These are phyloP conservation scores for Rhizophagus clarus DNA, from an alignment of 192 early-diverging fungal species.

Conservation along the genomic window DNA sequence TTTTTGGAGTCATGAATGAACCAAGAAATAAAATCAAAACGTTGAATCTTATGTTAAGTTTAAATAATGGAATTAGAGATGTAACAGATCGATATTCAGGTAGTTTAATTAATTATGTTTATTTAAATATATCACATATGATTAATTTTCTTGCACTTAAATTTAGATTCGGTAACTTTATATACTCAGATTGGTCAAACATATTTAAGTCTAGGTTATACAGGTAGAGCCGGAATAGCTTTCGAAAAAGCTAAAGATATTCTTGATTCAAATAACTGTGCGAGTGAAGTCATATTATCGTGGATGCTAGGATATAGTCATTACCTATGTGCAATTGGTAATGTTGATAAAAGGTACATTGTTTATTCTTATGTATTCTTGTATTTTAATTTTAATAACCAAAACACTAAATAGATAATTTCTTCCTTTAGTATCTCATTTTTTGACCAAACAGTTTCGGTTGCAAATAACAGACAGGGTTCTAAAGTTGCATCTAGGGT, in stretches of 20 bases:
- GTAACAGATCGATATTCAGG: slow-evolving; percentile 37
- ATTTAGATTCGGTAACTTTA: slow-evolving; percentile 48
- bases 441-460: slow-evolving; percentile 1
- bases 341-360: slow-evolving; percentile 50
- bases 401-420: background rate
- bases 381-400: background rate
- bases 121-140: background rate
- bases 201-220: slow-evolving; percentile 71
- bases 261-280: slow-evolving; percentile 25
- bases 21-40: slow-evolving; percentile 55
- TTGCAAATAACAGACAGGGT: background rate
- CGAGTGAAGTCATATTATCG: slow-evolving; percentile 35
- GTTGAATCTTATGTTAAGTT: slow-evolving; percentile 54
- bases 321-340: slow-evolving; percentile 62
- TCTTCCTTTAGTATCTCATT: background rate
- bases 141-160: background rate
- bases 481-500: background rate
- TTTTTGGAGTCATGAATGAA: slow-evolving; percentile 60
- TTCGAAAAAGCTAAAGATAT: slow-evolving; percentile 52
- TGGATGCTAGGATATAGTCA: slow-evolving; percentile 60
- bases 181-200: slow-evolving; percentile 54
- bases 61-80: slow-evolving; percentile 54
- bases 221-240: slow-evolving; percentile 67
- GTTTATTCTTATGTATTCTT: background rate
- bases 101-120: slow-evolving; percentile 11